phyloP scores from a whole-genome alignment of 2,329 filamentous ascomycete genomes.

The Xylaria sp. region DNA sequence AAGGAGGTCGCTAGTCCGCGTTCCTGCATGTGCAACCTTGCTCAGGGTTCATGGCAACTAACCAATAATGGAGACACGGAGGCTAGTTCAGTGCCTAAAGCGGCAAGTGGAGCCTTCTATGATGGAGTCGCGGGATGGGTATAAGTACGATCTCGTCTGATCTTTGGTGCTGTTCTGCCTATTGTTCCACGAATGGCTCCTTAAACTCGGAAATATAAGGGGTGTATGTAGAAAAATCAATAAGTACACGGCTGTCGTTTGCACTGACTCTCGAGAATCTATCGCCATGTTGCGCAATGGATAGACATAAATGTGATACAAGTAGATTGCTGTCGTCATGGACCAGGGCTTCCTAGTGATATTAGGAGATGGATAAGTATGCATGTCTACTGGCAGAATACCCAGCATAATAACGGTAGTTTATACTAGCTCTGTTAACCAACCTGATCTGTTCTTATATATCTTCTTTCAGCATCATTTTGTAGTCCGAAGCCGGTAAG shows the following conservation, averaged over 20 bases:
- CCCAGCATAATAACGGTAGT: not conserved
- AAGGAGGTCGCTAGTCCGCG: conserved; percentile 34
- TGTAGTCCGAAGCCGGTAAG: conserved; percentile 23
- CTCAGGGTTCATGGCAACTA: conserved; percentile 21
- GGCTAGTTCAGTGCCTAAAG: conserved; percentile 25
- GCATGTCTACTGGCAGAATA: not conserved
- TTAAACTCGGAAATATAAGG: conserved; percentile 16
- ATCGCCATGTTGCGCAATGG: not conserved
- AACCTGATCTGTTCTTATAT: not conserved
- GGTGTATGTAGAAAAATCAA: not conserved
- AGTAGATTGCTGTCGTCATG: not conserved
- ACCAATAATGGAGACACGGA: conserved; percentile 37
- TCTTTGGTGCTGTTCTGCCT: conserved; percentile 4
- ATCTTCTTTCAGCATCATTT: conserved; percentile 11
- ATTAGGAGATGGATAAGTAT: not conserved
- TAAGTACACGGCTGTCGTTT: not conserved
- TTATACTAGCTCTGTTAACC: not conserved
- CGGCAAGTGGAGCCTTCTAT: conserved; percentile 27
- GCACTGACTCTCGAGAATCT: not conserved
- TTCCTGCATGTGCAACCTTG: conserved; percentile 21
- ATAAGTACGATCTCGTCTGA: conserved; percentile 13
- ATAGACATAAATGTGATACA: not conserved
- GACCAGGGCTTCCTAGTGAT: not conserved
- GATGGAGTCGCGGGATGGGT: conserved; percentile 19
- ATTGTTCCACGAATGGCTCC: conserved; percentile 33